Evolutionary conservation across 2,329 filamentous ascomycete genomes (phyloP), one percentile per base, ranked within the genome.

Genomic region (Alternaria burnsii): DNA sequence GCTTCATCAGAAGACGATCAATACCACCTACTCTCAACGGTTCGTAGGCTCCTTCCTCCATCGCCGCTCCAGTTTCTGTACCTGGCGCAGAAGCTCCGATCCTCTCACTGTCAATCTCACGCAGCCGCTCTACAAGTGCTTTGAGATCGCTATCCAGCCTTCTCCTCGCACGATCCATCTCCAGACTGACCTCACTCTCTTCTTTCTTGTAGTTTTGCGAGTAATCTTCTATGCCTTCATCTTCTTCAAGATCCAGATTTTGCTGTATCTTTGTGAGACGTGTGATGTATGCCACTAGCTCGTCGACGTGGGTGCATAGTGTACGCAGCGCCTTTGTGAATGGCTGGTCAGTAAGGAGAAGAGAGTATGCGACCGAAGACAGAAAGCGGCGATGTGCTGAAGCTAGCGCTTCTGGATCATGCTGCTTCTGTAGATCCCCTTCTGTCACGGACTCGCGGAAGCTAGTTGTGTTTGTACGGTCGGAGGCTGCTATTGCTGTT

Each of bases 1-100:
- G 81, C 82, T 97, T 97, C 92, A 97, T 97, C 74, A 97, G 78
- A 74, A 97, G 79, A 59, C 91, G 84, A 80, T 97, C 93, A 46
- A 97, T 88, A 1, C 93, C 91, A 0, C 92, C 92, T 4, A 92
- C 87, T 61, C 90, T 88, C 63, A 87, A 85, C 1, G 92, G 90
- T 30, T 89, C 84, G 75, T 92, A 97, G 0, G 81, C 83, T 40
- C 82, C 81, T 32, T 85, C 83, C 12, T 71, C 69, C 54, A 68
- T 46, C 34, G 65, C 42, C 44, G 51, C 55, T 38, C 57, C 48
- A 44, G 54, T 65, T 11, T 38, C 55, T 5, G 69, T 56, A 3
- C 60, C 63, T 5, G 64, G 64, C 16, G 56, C 66, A 10, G 68
- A 65, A 24, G 68, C 68, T 40, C 75, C 79, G 62, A 81, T 77